These are phyloP conservation scores for Dipteronia sinensis DNA, from an alignment of 345 rosid species.

Conservation along the genomic window DNA sequence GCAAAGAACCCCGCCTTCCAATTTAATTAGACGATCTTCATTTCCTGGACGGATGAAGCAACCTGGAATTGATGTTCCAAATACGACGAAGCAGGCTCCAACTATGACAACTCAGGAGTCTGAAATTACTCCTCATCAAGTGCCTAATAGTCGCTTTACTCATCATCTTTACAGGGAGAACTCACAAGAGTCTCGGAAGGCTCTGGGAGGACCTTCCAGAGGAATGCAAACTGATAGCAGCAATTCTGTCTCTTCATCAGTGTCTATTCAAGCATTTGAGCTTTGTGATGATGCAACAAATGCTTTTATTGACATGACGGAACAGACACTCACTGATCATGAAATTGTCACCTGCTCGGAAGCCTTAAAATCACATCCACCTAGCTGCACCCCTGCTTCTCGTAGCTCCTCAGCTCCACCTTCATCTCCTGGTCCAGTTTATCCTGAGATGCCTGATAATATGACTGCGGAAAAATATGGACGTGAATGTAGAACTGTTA, in stretches of 20 bases:
- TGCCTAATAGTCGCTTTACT: slow-evolving; percentile 25
- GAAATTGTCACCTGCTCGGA: slow-evolving; percentile 38
- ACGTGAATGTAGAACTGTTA: slow-evolving; percentile 32
- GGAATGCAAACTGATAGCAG: slow-evolving; percentile 71
- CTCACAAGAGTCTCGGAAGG: slow-evolving; percentile 41
- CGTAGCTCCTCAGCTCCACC: background rate
- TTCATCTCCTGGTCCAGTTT: background rate
- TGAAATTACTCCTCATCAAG: slow-evolving; percentile 39
- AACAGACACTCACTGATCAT: slow-evolving; percentile 41
- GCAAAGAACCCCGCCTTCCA: slow-evolving; percentile 80
- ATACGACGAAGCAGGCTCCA: slow-evolving; percentile 40
- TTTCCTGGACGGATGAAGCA: slow-evolving; percentile 54
- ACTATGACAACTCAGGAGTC: slow-evolving; percentile 35
- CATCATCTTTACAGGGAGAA: slow-evolving; percentile 37
- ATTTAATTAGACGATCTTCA: slow-evolving; percentile 54
- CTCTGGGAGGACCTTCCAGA: slow-evolving; percentile 44
- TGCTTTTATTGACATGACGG: slow-evolving; percentile 56
- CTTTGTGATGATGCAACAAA: slow-evolving; percentile 78
- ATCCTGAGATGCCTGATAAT: slow-evolving; percentile 33
- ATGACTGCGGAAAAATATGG: slow-evolving; percentile 34
- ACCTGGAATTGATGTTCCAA: slow-evolving; percentile 50
- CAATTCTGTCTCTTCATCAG: slow-evolving; percentile 72
- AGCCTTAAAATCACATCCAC: slow-evolving; percentile 37
- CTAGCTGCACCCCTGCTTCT: slow-evolving; percentile 36
- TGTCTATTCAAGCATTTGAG: slow-evolving; percentile 81